Evolutionary conservation across 495 filamentous ascomycete genomes (phyloP).

Genomic region (Entonaema liquescens): DNA sequence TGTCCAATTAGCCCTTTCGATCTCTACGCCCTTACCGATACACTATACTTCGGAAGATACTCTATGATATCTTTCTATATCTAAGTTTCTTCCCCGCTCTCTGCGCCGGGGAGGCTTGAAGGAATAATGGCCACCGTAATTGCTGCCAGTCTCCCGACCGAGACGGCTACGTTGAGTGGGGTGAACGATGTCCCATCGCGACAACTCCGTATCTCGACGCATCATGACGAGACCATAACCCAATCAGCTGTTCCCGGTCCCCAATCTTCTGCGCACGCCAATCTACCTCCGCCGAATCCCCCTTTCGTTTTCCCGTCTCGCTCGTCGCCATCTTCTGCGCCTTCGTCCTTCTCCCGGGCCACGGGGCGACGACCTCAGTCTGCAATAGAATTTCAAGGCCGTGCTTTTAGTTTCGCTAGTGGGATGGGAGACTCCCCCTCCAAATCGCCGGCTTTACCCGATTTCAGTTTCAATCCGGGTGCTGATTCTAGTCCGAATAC

Average conservation of each 20-base stretch:
- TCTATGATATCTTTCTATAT: conserved; percentile 51
- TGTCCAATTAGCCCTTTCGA: conserved; percentile 29
- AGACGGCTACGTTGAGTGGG: conserved; percentile 39
- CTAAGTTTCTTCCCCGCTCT: conserved; percentile 50
- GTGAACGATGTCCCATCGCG: conserved; percentile 44
- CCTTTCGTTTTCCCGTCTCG: conserved; percentile 73
- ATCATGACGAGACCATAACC: conserved; percentile 31
- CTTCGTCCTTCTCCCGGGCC: conserved; percentile 56
- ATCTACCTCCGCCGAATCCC: conserved; percentile 70
- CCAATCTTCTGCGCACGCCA: conserved; percentile 50
- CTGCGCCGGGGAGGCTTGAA: conserved; percentile 59
- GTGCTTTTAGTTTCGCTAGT: conserved; percentile 23
- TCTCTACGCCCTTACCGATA: conserved; percentile 14
- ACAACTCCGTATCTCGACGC: conserved; percentile 31
- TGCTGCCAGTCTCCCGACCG: conserved; percentile 49
- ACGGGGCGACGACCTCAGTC: conserved; percentile 58
- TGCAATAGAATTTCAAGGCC: conserved; percentile 51
- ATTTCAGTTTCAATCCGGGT: conserved; percentile 73
- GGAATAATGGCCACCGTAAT: conserved; percentile 56
- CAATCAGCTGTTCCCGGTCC: conserved; percentile 33
- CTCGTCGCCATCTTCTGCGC: conserved; percentile 54
- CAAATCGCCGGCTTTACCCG: conserved; percentile 62
- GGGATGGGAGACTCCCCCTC: conserved; percentile 34
- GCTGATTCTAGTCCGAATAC: conserved; percentile 42
- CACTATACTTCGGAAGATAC: conserved; percentile 31